Conservation (phyloP, 2,329 filamentous ascomycete species). For the Sclerotinia nivalis region DNA sequence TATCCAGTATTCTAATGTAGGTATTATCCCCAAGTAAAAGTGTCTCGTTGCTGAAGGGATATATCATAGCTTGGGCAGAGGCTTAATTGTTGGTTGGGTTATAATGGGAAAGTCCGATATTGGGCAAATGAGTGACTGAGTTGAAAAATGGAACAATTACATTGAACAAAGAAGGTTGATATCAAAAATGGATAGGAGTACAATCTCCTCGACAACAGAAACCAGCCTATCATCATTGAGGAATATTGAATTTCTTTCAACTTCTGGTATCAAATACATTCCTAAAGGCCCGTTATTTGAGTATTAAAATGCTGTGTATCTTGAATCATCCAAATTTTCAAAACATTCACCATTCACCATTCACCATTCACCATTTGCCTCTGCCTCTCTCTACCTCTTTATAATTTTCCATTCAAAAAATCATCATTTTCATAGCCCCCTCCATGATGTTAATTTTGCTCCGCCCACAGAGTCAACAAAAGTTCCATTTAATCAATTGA, state of each 20-base stretch:
- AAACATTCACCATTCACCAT: not conserved
- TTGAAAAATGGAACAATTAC: slow-evolving; percentile 1
- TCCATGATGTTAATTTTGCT: not conserved
- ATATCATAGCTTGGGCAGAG: not conserved
- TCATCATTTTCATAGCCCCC: not conserved
- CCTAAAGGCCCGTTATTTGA: not conserved
- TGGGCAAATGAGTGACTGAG: not conserved
- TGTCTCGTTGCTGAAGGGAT: not conserved
- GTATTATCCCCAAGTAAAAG: not conserved
- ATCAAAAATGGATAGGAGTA: not conserved
- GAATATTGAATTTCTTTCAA: not conserved
- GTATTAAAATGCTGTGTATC: not conserved
- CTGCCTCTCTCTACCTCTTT: not conserved
- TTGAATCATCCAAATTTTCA: not conserved
- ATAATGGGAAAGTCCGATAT: not conserved
- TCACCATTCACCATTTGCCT: not conserved
- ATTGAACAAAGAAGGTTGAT: slow-evolving; percentile 7
- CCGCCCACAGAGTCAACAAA: not conserved
- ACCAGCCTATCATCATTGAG: not conserved
- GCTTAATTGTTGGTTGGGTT: not conserved
- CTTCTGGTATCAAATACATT: not conserved
- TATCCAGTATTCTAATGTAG: not conserved
- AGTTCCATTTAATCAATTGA: not conserved
- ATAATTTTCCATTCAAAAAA: not conserved
- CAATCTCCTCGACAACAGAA: not conserved